Evolutionary conservation across 805 yeast species (phyloP).

Genomic region (Cyberlindnera meyerae): DNA sequence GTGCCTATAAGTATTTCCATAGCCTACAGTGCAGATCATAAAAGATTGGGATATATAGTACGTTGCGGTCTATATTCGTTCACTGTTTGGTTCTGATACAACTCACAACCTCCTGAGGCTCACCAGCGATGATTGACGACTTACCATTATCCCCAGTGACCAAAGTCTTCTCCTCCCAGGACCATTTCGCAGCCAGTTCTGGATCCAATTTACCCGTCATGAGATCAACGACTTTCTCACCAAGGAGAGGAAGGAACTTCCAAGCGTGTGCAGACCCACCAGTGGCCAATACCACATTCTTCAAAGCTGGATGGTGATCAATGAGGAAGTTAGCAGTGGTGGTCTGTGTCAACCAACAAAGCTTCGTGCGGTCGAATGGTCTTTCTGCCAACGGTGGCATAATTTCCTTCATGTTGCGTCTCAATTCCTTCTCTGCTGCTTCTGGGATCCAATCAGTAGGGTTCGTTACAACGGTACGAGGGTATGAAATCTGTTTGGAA

Average conservation of each 20-base stretch:
- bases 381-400: slow-evolving; percentile 11
- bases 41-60: too few species aligned
- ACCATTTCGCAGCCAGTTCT: slow-evolving; percentile 7
- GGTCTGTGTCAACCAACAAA: slow-evolving; percentile 35
- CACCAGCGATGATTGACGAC: slow-evolving; percentile 12
- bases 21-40: too few species aligned
- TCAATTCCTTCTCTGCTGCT: slow-evolving; percentile 9
- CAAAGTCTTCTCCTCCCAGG: slow-evolving; percentile 12
- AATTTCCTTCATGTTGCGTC: slow-evolving; percentile 28
- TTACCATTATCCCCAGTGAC: slow-evolving; percentile 8
- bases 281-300: slow-evolving; percentile 28
- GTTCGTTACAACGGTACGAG: slow-evolving; percentile 11
- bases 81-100: slow-evolving; percentile 2
- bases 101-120: slow-evolving; percentile 4
- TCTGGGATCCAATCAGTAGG: slow-evolving; percentile 18
- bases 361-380: slow-evolving; percentile 29
- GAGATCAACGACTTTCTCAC: slow-evolving; percentile 20
- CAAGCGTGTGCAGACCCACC: slow-evolving; percentile 33
- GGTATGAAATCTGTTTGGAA: slow-evolving; percentile 7
- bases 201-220: slow-evolving; percentile 10
- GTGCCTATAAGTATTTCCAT: too few species aligned
- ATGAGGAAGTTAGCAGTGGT: slow-evolving; percentile 28
- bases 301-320: slow-evolving; percentile 24
- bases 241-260: slow-evolving; percentile 29
- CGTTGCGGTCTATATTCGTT: too few species aligned